phyloP scores from a whole-genome alignment of 805 yeast species.

The Pichia gijzeniarum region DNA sequence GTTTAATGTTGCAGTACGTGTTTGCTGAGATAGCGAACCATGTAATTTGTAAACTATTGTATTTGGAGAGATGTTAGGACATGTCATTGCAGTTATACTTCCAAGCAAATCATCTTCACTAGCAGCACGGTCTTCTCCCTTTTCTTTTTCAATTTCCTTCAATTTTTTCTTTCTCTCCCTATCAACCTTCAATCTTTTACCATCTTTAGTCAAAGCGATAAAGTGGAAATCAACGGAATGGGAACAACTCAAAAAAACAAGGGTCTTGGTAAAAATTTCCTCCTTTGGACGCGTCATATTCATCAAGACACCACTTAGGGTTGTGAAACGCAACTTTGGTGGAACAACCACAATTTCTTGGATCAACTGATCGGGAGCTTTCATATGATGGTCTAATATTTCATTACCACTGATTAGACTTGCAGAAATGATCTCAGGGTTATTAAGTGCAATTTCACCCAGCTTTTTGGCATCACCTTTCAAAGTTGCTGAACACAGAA shows the following conservation, averaged over 20 bases:
- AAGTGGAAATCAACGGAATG: slow-evolving; percentile 96
- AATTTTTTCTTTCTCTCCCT: slow-evolving; percentile 14
- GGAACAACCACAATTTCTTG: slow-evolving; percentile 85
- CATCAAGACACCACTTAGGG: slow-evolving; percentile 62
- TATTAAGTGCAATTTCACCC: slow-evolving; percentile 67
- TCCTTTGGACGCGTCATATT: slow-evolving; percentile 34
- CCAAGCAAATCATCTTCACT: slow-evolving; percentile 9
- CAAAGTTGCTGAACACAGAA: slow-evolving; percentile 92
- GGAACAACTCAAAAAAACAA: slow-evolving; percentile 88
- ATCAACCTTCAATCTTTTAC: slow-evolving; percentile 30
- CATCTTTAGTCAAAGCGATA: slow-evolving; percentile 60
- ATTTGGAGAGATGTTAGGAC: slow-evolving; percentile 44
- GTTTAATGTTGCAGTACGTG: slow-evolving; percentile 69
- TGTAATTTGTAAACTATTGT: slow-evolving; percentile 64
- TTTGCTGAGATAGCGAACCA: slow-evolving; percentile 83
- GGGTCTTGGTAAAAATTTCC: slow-evolving; percentile 41
- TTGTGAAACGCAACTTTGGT: slow-evolving; percentile 82
- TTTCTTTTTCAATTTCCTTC: slow-evolving; percentile 18
- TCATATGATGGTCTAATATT: slow-evolving; percentile 22
- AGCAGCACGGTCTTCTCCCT: slow-evolving; percentile 8
- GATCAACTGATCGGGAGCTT: slow-evolving; percentile 84
- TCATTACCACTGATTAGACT: slow-evolving; percentile 13
- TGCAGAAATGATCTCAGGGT: slow-evolving; percentile 60
- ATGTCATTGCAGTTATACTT: slow-evolving; percentile 38
- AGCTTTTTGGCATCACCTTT: slow-evolving; percentile 72